A percentile compares a stretch with the other conserved stretches of the same genome.
These are phyloP conservation scores for Alternaria incomplexa DNA, from an alignment of 2,329 filamentous ascomycete species.

Conservation along the genomic window DNA sequence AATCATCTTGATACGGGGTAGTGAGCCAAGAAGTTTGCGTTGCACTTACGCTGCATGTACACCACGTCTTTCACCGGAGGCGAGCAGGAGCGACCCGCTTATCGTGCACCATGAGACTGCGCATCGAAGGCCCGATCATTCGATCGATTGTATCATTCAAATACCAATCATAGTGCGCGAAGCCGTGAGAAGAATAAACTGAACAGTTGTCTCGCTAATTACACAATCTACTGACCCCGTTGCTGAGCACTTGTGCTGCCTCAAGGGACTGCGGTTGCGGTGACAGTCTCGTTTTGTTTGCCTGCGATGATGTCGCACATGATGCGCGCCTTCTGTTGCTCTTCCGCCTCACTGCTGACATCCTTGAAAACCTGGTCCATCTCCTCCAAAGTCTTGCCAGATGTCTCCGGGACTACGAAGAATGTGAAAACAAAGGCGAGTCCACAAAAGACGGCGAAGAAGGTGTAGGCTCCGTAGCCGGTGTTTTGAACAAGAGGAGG, in stretches of 20 bases:
- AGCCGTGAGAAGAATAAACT: neutral
- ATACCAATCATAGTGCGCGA: neutral
- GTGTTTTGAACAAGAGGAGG: conserved; percentile 67
- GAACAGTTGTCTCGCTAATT: neutral
- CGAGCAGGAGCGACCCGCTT: neutral
- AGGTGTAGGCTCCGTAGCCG: conserved; percentile 52
- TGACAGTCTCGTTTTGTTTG: conserved; percentile 2
- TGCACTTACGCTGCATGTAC: neutral
- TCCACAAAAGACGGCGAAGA: conserved; percentile 47
- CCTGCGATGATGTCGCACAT: conserved; percentile 38
- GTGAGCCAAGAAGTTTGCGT: neutral
- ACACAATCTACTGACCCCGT: neutral
- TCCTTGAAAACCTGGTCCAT: conserved; percentile 50
- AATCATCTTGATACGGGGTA: neutral
- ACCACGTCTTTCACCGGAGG: neutral
- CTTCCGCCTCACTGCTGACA: conserved; percentile 43
- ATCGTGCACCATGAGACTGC: neutral
- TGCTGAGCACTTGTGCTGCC: neutral
- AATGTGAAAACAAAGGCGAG: conserved; percentile 44
- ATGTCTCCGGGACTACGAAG: conserved; percentile 46
- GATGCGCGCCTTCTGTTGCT: conserved; percentile 39
- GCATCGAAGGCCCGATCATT: neutral
- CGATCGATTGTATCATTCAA: neutral
- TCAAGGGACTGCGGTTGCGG: neutral
- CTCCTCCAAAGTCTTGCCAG: conserved; percentile 43